Evolutionary conservation across 2,329 filamentous ascomycete genomes (phyloP), one percentile per base, ranked within the genome.

Genomic region (Colletotrichum simmondsii): DNA sequence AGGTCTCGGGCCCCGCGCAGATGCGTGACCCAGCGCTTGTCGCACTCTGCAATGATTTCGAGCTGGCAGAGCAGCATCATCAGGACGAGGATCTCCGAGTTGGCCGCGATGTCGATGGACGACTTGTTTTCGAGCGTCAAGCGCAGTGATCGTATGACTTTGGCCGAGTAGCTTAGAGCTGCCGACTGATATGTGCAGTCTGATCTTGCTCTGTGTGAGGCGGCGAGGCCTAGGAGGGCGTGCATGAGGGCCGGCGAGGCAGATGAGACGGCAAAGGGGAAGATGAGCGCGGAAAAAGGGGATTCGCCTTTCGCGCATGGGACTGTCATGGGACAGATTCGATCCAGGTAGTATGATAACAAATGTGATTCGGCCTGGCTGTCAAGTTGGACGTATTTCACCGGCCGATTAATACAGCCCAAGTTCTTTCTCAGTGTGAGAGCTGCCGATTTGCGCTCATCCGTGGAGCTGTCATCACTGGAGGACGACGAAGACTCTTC

Each of bases 11-110:
- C 84, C 1, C 84, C 84, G 64, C 82, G 83, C 6, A 85, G 75
- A 69, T 86, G 84, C 5, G 85, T 79, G 1, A 82, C 83, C 84
- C 84, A 86, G 68, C 82, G 80, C 63, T 81, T 79, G 66, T 85
- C 83, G 65, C 83, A 84, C 57, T 85, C 81, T 60, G 59, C 61
- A 19, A 72, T 73, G 58, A 75, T 74, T 35, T 75, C 74, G 12
- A 75, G 53, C 46, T 75, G 74, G 26, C 74, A 75, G 10, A 75
- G 37, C 2, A 75, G 63, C 74, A 75, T 75, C 32, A 72, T 75
- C 30, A 75, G 24, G 4, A 75, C 74, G 28, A 75, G 62, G 11
- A 74, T 60, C 54, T 75, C 74, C 5, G 73, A 68, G 66, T 54
- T 72, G 22, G 61, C 58, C 2, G 68, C 72, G 16, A 75, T 57